phyloP scores from a whole-genome alignment of 2,329 filamentous ascomycete species.

The Fusarium luffae region DNA sequence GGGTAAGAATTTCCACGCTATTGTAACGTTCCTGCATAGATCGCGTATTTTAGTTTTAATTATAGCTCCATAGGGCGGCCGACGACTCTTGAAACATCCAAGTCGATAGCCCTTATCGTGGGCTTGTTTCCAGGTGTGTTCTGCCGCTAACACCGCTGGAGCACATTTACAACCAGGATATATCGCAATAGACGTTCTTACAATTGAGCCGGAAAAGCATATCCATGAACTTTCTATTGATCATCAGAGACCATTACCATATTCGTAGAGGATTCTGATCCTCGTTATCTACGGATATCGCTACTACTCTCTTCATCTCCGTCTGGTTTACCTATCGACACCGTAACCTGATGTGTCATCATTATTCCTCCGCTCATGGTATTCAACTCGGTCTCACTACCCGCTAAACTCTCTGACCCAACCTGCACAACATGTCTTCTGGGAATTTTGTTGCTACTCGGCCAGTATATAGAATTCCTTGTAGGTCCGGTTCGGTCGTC shows the following conservation, averaged over 20 bases:
- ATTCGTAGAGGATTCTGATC: accelerated
- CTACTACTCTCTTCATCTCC: background rate
- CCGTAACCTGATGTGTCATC: background rate
- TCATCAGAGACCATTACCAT: too few species aligned
- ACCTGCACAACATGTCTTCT: background rate
- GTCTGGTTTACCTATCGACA: background rate
- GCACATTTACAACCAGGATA: too few species aligned
- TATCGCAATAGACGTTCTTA: too few species aligned
- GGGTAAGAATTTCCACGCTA: background rate
- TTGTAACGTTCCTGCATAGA: background rate
- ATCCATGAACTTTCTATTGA: too few species aligned
- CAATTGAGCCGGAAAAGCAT: too few species aligned
- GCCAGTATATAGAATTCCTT: background rate
- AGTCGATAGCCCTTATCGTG: background rate
- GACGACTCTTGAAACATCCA: background rate
- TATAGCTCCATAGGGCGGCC: background rate
- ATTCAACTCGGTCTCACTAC: background rate
- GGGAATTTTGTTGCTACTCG: background rate
- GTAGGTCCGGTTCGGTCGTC: accelerated
- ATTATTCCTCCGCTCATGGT: background rate
- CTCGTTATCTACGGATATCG: background rate
- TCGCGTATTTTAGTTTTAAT: background rate
- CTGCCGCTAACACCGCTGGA: too few species aligned
- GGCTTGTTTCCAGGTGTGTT: too few species aligned
- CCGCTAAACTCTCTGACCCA: accelerated